Base-by-base conservation (phyloP, 129 eudicot species). In the Flaveria ramosissima region DNA sequence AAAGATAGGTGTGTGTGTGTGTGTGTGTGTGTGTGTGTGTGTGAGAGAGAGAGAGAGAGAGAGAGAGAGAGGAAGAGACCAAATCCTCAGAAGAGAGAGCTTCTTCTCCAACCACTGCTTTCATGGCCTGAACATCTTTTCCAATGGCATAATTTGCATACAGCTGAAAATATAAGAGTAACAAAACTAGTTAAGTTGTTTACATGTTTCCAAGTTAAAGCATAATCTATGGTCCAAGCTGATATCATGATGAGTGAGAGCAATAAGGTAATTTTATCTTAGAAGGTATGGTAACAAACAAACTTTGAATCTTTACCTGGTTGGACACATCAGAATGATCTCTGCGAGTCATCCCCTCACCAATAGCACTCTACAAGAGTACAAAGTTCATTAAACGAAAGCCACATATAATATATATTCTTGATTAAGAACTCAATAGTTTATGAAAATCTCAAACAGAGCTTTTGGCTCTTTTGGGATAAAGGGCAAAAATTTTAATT, bases 41-140 rank as follows among this genome's bases (percentile, higher is more conserved):
- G 47, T 43, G 76, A n/a, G 82, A 66, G 52, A 43, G 59, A 12
- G 74, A 6, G 74, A 5, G 73, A 11, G 73, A 43, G 64, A 24
- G 63, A 56, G 76, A n/a, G 82, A 66, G 52, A 43, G 59, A 77
- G 77, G 16, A 32, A 77, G 73, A 73, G 46, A 94, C 98, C 97
- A 94, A 77, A 83, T 94, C 98, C 79, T 91, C 98, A 23, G 98
- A 94, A 81, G 98, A 94, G 46, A 94, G 96, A 30, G 98, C 98
- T 78, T 94, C 98, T 82, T 94, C 97, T 82, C 97, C 98, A 59
- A 94, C 97, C 89, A 94, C 98, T 41, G 98, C 98, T 86, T 94
- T 94, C 98, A 94, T 94, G 36, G 97, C 97, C 83, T 91, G 98
- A 21, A 94, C 98, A 84, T 94, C 98, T 86, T 94, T 94, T n/a